phyloP scores from a whole-genome alignment of 1,139 yeast genomes.

The Kazachstania sp. region DNA sequence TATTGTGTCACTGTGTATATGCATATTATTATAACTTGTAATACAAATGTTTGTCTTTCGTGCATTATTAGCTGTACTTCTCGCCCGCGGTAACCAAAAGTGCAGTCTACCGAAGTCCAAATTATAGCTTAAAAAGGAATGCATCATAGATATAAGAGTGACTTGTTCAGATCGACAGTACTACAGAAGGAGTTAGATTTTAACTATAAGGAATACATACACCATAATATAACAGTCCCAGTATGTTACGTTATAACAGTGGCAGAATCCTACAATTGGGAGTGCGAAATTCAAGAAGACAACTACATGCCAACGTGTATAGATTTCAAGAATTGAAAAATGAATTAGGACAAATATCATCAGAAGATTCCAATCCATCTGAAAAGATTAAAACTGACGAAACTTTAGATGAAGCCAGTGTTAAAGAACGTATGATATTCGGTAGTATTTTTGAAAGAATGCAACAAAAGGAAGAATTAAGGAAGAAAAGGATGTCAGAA shows the following conservation, averaged over 20 bases:
- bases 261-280: not conserved
- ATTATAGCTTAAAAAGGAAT: too few relatives aligned
- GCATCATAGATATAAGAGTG: too few relatives aligned
- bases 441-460: conserved; percentile 17
- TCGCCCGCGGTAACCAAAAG: too few relatives aligned
- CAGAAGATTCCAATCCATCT: not conserved
- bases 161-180: too few relatives aligned
- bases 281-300: not conserved
- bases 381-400: conserved; percentile 8
- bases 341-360: not conserved
- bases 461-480: conserved; percentile 16
- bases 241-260: not conserved
- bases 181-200: too few relatives aligned
- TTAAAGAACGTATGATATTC: conserved; percentile 17
- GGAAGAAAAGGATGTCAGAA: conserved; percentile 9
- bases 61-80: too few relatives aligned
- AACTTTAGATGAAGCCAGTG: conserved; percentile 8
- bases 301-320: not conserved
- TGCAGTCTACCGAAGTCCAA: too few relatives aligned
- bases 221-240: too few relatives aligned
- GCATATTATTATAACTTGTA: too few relatives aligned
- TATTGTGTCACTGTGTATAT: too few relatives aligned
- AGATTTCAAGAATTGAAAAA: not conserved
- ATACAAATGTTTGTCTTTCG: too few relatives aligned
- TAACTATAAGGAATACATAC: too few relatives aligned